Base-by-base conservation (phyloP, 1,139 yeast species). In the Suhomyces anneliseae region DNA sequence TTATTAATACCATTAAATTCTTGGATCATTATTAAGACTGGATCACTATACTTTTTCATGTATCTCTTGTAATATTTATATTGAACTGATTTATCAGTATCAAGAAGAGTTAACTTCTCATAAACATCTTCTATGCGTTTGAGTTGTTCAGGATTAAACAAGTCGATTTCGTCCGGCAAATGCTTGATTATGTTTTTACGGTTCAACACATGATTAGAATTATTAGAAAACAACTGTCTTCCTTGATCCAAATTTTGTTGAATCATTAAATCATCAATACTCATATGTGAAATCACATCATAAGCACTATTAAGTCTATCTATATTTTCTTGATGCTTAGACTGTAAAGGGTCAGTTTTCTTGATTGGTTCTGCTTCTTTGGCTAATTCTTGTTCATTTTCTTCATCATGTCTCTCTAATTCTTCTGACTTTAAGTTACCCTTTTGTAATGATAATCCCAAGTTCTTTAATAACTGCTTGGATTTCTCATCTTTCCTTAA, bases 211-310 rank as follows among this genome's bases (percentile, higher is more conserved):
- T 72, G 76, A 29, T 68, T 68, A 7, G 73, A 64, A 7, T 66
- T 64, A 47, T 67, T 65, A 12, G 72, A 59, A 43, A 67, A 62
- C 46, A 72, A 66, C 48, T 69, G 76, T 40, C 61, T 53, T 8
- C 72, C 74, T 39, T 68, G 65, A 51, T 73, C 78, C 34, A 74
- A 56, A 48, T 68, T 69, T 46, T 65, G 60, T 53, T 75, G 79
- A 36, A 72, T 64, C 43, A 58, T 51, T 29, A 74, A 55, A 49
- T 74, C 78, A 31, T 72, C 68, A 8, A 61, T 57, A n/a, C 74
- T 60, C 79, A 74, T 72, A 49, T 62, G 69, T 8, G 71, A 65
- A n/a, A 70, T 54, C 43, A 65, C 63, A 27, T 70, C 74, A 46
- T 65, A 70, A 8, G 59, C 43, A 35, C 47, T 47, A 44, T 52